phyloP scores from a whole-genome alignment of 139 green algal genomes.

The Tetraselmis striata region DNA sequence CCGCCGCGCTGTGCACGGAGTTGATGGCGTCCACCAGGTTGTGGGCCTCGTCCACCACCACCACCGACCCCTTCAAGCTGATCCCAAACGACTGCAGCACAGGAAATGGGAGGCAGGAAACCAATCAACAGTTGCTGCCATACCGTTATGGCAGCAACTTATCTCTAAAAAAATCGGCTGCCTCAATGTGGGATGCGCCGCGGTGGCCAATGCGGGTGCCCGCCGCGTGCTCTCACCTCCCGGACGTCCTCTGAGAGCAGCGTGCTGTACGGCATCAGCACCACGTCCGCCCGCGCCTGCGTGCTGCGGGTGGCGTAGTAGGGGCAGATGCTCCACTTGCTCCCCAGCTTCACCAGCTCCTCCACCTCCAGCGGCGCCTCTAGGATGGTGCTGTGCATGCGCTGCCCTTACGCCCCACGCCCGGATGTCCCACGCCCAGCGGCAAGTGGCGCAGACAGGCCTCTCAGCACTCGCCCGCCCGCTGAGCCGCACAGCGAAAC shows the following conservation, averaged over 20 bases:
- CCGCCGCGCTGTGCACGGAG: conserved; percentile 48
- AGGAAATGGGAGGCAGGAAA: no score
- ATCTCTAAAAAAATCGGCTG: no score
- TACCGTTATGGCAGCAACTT: no score
- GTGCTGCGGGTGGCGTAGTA: conserved; percentile 83
- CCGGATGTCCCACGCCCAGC: no score
- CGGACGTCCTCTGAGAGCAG: conserved; percentile 22
- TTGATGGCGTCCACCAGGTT: conserved; percentile 85
- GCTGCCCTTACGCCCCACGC: no score
- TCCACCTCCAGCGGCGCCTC: conserved; percentile 83
- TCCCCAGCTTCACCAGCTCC: conserved; percentile 64
- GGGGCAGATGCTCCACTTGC: conserved; percentile 55
- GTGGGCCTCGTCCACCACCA: conserved; percentile 96
- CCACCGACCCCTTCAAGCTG: conserved; percentile 49
- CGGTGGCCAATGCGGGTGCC: no score
- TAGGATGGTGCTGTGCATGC: conserved; percentile 39
- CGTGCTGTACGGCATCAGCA: conserved; percentile 81
- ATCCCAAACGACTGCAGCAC: conserved; percentile 68
- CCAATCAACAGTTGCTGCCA: no score
- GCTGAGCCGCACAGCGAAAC: no score
- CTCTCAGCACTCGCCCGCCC: no score
- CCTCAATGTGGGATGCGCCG: not conserved
- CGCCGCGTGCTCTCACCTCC: no score
- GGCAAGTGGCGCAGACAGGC: no score
- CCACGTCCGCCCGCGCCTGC: conserved; percentile 68